A percentile compares a stretch with the other conserved stretches of the same genome.
These are phyloP conservation scores for Geosmithia flava DNA, from an alignment of 2,329 filamentous ascomycete species.

Conservation along the genomic window DNA sequence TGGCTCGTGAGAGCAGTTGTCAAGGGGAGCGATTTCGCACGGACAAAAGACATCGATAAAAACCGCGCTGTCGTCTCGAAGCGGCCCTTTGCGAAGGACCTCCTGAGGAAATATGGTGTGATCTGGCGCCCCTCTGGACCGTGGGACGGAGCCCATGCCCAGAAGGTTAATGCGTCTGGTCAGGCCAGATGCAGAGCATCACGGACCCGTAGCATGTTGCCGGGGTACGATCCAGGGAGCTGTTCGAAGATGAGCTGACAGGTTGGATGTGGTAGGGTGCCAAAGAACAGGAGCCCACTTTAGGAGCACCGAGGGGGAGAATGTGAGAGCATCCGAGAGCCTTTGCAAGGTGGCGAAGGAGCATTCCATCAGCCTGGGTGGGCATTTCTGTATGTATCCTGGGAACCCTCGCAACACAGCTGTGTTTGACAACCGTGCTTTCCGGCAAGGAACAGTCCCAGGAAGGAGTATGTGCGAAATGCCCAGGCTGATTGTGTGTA, in stretches of 20 bases:
- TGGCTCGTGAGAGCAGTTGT: slow-evolving; percentile 46
- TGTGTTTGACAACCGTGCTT: slow-evolving; percentile 9
- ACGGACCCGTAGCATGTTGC: slow-evolving; percentile 28
- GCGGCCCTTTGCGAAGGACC: slow-evolving; percentile 22
- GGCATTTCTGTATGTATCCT: slow-evolving; percentile 34
- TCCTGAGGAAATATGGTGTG: slow-evolving; percentile 30
- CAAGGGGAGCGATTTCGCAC: slow-evolving; percentile 29
- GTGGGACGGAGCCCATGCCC: slow-evolving; percentile 27
- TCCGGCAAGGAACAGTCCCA: slow-evolving; percentile 28
- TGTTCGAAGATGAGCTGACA: slow-evolving; percentile 10
- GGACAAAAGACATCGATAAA: slow-evolving; percentile 96
- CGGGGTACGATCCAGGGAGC: slow-evolving; percentile 28
- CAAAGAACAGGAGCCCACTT: background rate
- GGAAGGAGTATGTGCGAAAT: slow-evolving; percentile 18
- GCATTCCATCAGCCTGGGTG: slow-evolving; percentile 15
- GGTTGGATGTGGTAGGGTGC: slow-evolving; percentile 7
- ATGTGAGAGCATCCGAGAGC: slow-evolving; percentile 28
- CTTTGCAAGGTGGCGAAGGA: slow-evolving; percentile 20
- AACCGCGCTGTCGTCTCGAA: slow-evolving; percentile 58
- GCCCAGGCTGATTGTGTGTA: slow-evolving; percentile 32
- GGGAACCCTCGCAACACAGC: slow-evolving; percentile 20
- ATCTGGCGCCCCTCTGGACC: slow-evolving; percentile 35
- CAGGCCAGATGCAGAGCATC: slow-evolving; percentile 32
- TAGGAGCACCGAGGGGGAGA: background rate
- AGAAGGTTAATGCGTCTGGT: slow-evolving; percentile 45